Evolutionary conservation across 73 alveolate genomes (phyloP), one percentile per base, ranked within the genome.

Genomic region (Vitrella brassicaformis): DNA sequence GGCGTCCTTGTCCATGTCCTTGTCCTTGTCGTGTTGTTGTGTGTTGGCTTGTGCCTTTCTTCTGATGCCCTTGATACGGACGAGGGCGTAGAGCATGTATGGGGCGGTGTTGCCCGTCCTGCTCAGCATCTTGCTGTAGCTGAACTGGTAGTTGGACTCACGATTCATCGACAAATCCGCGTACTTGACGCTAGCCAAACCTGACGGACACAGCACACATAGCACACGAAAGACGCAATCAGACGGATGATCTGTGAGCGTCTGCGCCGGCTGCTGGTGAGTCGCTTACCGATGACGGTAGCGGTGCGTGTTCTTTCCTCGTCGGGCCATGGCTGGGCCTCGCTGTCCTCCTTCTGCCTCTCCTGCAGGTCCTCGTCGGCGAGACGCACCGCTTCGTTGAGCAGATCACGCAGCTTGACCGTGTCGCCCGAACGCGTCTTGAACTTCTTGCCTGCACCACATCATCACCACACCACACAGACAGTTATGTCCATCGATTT

Each of bases 381-480:
- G 74, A 98, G 86, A 66, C 80, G 93, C 72, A 87, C 89, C 14
- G 99, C 99, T 85, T 96, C 99, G 80, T 95, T 98, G 70, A 96
- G 88, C 69, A 96, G 88, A 47, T 87, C 94, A 39, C 85, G 74
- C 45, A 96, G 92, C 75, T 95, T 96, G 31, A 93, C 93, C 78
- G 90, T 86, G 19, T 93, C 97, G 0, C 99, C 99, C 32, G 92
- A 86, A 66, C 99, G 89, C 39, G 99, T 90, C 72, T 92, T 87
- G 78, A 96, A 94, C 85, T 93, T 94, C 87, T 92, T 94, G 46
- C 91, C 86, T 32, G 31, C 73, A 70, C 47, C 79, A 39, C 56
- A 39, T 8, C 56, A 14, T 14, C 56, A 39, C 4, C 56, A 39
- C 56, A 39, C 56, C 14, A 14, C 56, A 39, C 14, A 14, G 56